Evolutionary conservation across 2,329 filamentous ascomycete species (phyloP).

Genomic region (Ophiostoma novo-ulmi): DNA sequence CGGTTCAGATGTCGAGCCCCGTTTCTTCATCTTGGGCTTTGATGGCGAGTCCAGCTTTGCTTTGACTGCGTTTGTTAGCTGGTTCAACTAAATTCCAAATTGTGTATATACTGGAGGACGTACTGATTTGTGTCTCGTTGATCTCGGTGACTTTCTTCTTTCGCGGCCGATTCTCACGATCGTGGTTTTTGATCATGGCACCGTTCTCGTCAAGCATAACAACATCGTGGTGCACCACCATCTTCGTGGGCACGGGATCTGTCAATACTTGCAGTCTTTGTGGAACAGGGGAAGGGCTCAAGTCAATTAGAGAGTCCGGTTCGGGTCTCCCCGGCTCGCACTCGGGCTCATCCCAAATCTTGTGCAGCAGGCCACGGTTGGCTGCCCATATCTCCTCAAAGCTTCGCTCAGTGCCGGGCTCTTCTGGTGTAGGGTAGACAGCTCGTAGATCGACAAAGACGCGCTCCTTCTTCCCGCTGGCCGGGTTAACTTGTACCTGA

Average conservation of each 20-base stretch:
- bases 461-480: constrained; percentile 75
- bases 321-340: background rate
- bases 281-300: constrained; percentile 26
- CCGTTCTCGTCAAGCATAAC: constrained; percentile 56
- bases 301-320: constrained; percentile 17
- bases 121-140: constrained; percentile 89
- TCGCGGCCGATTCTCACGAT: constrained; percentile 40
- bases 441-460: constrained; percentile 82
- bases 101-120: constrained; percentile 33
- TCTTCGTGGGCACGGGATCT: constrained; percentile 34
- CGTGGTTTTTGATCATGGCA: constrained; percentile 34
- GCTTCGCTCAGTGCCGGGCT: constrained; percentile 69
- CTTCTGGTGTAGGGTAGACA: constrained; percentile 72
- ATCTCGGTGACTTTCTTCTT: constrained; percentile 77
- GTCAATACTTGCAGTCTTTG: constrained; percentile 33
- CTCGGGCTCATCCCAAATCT: constrained; percentile 46
- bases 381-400: constrained; percentile 88
- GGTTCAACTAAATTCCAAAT: no score
- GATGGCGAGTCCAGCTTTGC: constrained; percentile 88
- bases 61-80: constrained; percentile 58
- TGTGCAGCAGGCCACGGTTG: constrained; percentile 63
- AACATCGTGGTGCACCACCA: constrained; percentile 43
- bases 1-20: constrained; percentile 63
- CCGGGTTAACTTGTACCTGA: constrained; percentile 76
- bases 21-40: constrained; percentile 76